Evolutionary conservation across 805 yeast genomes (phyloP), one percentile per base, ranked within the genome.

Genomic region (Metschnikowia vanudenii): DNA sequence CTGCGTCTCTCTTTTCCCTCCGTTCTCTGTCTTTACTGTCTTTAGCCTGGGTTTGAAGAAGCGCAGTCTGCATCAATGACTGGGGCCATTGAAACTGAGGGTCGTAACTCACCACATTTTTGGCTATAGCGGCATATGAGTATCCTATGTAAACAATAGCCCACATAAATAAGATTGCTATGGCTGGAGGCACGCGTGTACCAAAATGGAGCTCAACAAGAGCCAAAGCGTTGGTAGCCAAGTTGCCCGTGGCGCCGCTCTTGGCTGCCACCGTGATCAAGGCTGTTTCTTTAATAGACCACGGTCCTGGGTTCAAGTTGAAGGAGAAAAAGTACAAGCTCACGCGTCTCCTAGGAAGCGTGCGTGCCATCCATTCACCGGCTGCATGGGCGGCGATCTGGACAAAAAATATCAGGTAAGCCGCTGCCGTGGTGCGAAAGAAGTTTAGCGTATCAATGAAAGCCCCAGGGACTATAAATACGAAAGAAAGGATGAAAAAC

Each of bases 281-380:
- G 29, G 78, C 74, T 8, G 81, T 70, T 53, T 78, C 82, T 47
- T 78, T 77, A 36, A 78, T 70, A 4, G 79, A 62, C 81, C 81
- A 78, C 0, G 82, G 81, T 2, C 80, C 78, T 0, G 83, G 82
- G 47, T 78, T 78, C 30, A 52, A 28, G 43, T 64, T 63, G 51
- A 75, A 68, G 26, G 51, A 49, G 41, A 58, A 54, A 6, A 56
- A 42, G 5, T 58, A 53, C 5, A 61, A 34, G 4, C 41, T 43
- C 7, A 68, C 46, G 12, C 41, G 47, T 43, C 56, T 63, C 9
- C 54, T 43, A 0, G 82, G 82, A 3, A 78, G 59, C 0, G 55
- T 59, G 18, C 45, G 53, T 0, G 81, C 78, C 39, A 78, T 52
- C 68, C 71, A 73, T 44, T 69, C 65, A 1, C 81, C 81, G 2